phyloP scores from a whole-genome alignment of 2,329 filamentous ascomycete species.

The Zymoseptoria brevis region DNA sequence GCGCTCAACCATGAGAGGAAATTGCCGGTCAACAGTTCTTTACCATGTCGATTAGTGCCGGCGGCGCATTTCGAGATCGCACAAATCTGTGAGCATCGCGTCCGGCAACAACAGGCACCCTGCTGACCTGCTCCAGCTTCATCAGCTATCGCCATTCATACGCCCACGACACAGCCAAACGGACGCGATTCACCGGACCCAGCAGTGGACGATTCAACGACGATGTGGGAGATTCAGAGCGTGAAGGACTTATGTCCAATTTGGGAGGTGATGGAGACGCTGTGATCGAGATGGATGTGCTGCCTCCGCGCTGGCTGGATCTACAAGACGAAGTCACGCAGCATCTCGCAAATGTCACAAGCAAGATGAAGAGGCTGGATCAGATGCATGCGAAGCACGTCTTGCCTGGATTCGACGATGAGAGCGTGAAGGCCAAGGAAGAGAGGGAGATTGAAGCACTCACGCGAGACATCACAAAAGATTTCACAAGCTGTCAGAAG shows the following conservation, averaged over 20 bases:
- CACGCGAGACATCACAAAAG: slow-evolving; percentile 81
- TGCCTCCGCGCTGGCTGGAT: slow-evolving; percentile 93
- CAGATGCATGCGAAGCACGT: slow-evolving; percentile 96
- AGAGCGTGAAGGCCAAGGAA: slow-evolving; percentile 77
- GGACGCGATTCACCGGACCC: slow-evolving; percentile 52
- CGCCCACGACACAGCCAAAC: slow-evolving; percentile 79
- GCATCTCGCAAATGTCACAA: slow-evolving; percentile 68
- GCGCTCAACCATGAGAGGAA: slow-evolving; percentile 11
- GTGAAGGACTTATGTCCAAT: slow-evolving; percentile 75
- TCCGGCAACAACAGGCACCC: background rate
- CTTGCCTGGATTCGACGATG: slow-evolving; percentile 91
- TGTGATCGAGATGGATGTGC: slow-evolving; percentile 94
- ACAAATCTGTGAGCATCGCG: slow-evolving; percentile 76
- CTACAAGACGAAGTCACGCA: slow-evolving; percentile 90
- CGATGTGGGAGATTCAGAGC: slow-evolving; percentile 45
- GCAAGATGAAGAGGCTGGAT: slow-evolving; percentile 76
- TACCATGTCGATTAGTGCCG: slow-evolving; percentile 22
- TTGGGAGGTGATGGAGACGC: slow-evolving; percentile 72
- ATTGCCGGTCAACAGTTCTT: background rate
- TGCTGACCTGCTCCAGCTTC: slow-evolving; percentile 52
- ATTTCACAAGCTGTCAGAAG: slow-evolving; percentile 83
- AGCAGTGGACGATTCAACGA: slow-evolving; percentile 33
- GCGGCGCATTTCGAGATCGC: slow-evolving; percentile 78
- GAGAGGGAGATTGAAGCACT: slow-evolving; percentile 83
- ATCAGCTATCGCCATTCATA: slow-evolving; percentile 99